A percentile compares a stretch with the other conserved stretches of the same genome.
Conservation (phyloP, 148 eudicot genomes). For the Tetragonia tetragonoides region DNA sequence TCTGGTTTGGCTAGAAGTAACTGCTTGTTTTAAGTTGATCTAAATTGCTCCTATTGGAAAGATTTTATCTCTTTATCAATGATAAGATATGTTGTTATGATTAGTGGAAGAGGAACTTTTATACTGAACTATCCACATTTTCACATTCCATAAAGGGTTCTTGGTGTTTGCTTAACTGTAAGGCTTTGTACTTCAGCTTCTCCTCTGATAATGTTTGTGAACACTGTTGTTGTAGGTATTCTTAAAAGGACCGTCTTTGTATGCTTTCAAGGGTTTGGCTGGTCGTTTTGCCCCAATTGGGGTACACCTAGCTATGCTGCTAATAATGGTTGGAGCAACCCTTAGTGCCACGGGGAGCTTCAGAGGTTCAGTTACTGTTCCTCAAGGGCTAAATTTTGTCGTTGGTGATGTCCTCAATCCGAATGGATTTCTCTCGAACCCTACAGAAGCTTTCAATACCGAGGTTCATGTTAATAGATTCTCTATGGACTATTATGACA, state of each 20-base stretch:
- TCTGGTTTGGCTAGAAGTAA: constrained; percentile 4
- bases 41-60: constrained; percentile 1
- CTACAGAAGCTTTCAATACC: constrained; percentile 72
- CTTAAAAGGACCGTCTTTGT: constrained; percentile 80
- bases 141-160: not conserved
- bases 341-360: constrained; percentile 94
- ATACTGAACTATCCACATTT: not conserved
- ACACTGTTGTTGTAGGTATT: constrained; percentile 56
- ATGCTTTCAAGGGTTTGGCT: constrained; percentile 91
- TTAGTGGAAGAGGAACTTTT: not conserved
- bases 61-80: not conserved
- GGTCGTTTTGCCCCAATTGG: constrained; percentile 97
- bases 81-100: not conserved
- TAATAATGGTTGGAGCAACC: constrained; percentile 93
- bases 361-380: constrained; percentile 84
- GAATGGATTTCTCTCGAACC: constrained; percentile 75
- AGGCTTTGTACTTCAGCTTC: not conserved
- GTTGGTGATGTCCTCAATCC: constrained; percentile 89
- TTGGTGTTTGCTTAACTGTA: not conserved
- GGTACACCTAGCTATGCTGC: constrained; percentile 82
- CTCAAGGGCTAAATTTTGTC: constrained; percentile 90
- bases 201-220: not conserved
- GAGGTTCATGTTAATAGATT: constrained; percentile 91
- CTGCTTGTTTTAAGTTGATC: not conserved
- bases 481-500: constrained; percentile 87